These are phyloP conservation scores for Cladophialophora carrionii DNA, from an alignment of 2,329 filamentous ascomycete species.

Conservation along the genomic window DNA sequence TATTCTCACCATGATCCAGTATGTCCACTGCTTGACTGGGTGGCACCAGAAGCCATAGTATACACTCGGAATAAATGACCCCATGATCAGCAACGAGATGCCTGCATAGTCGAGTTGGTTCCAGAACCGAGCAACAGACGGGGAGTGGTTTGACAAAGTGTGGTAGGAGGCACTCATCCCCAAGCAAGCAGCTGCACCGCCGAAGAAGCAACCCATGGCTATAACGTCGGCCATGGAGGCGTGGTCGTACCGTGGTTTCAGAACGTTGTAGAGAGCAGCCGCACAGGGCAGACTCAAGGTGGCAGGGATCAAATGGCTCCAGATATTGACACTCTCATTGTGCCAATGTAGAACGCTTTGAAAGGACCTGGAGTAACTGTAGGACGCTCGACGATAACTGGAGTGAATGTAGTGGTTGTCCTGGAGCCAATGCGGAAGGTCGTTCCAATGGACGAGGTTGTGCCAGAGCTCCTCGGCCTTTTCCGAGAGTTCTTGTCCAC, in stretches of 20 bases:
- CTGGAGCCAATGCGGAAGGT: slow-evolving; percentile 57
- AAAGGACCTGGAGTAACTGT: slow-evolving; percentile 63
- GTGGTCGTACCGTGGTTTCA: slow-evolving; percentile 68
- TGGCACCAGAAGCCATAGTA: slow-evolving; percentile 83
- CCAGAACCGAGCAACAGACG: slow-evolving; percentile 74
- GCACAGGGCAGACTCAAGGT: slow-evolving; percentile 47
- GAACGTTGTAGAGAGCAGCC: slow-evolving; percentile 59
- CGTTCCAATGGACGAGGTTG: slow-evolving; percentile 51
- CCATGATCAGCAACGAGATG: slow-evolving; percentile 88
- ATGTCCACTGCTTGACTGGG: slow-evolving; percentile 66
- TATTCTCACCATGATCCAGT: slow-evolving; percentile 71
- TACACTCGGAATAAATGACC: slow-evolving; percentile 84
- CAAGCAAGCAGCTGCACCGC: slow-evolving; percentile 71
- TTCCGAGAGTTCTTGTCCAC: slow-evolving; percentile 17
- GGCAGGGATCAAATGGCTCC: slow-evolving; percentile 70
- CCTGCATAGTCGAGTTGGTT: slow-evolving; percentile 95
- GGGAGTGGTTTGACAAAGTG: slow-evolving; percentile 81
- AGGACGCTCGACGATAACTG: slow-evolving; percentile 66
- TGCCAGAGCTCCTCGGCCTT: slow-evolving; percentile 41
- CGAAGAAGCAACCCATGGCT: slow-evolving; percentile 78
- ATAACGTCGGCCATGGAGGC: slow-evolving; percentile 67
- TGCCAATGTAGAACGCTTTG: slow-evolving; percentile 65
- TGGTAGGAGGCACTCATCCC: slow-evolving; percentile 87
- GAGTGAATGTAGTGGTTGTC: slow-evolving; percentile 72
- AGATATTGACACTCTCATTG: slow-evolving; percentile 73